Evolutionary conservation across 2,329 filamentous ascomycete species (phyloP), one percentile per base, ranked within the genome.

Genomic region (Aspergillus fructus): DNA sequence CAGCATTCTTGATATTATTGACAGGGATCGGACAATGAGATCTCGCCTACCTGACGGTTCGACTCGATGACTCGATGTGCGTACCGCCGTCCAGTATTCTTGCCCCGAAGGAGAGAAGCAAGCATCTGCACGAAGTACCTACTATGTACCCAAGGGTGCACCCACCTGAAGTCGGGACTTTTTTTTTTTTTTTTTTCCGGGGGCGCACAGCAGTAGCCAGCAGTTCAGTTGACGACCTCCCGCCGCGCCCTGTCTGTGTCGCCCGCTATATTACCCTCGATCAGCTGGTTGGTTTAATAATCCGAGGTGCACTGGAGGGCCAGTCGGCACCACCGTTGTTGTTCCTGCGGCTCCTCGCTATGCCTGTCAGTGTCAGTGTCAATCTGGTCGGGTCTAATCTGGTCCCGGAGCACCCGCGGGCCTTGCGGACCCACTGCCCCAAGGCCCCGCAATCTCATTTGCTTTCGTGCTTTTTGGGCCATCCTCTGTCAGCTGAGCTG

Each of bases 271-370:
- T 30, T 9, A 30, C 27, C 27, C 27, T 30, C 27, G 15, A 37
- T n/a, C 6, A 37, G 34, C 34, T 37, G 34, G 34, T 37, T 37
- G 34, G 34, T 37, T 37, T 13, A 37, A 37, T 37, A 37, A 37
- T 37, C 34, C 34, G 15, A 15, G 47, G 30, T 9, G 27, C 27
- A 30, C 9, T 30, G 27, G 27, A 30, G 27, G 27, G 27, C 8
- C 27, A 30, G 27, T 30, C 27, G 27, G 27, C 27, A 30, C 27
- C 47, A 49, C 37, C 40, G 49, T 42, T 52, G 49, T 42, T 53
- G 50, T 53, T 53, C 50, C 50, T 53, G 50, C 50, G 50, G 50
- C 50, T 53, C 49, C 47, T 37, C 47, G 13, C 17, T 30, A 53
- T 53, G 50, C 50, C 42, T 53, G 41, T 53, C 40, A 53, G 30